Conservation (phyloP, 2,329 filamentous ascomycete genomes). For the Colletotrichum brevisporum region DNA sequence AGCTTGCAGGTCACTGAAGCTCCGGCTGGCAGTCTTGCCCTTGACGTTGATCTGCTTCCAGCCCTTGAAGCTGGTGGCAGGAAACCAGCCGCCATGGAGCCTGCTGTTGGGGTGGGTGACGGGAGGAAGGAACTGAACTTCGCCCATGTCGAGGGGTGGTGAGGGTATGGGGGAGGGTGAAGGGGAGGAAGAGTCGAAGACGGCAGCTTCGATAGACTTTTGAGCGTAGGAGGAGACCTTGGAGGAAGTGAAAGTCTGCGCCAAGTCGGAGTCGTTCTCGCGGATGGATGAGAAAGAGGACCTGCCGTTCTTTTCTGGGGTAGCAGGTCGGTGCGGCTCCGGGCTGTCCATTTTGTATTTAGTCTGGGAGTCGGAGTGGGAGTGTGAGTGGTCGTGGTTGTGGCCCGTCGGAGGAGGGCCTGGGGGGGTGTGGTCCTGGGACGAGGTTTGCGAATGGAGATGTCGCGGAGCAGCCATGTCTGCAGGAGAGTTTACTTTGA, state of each 20-base stretch:
- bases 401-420: constrained; percentile 48
- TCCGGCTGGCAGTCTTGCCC: constrained; percentile 72
- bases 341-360: constrained; percentile 48
- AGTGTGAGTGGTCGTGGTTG: constrained; percentile 11
- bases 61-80: constrained; percentile 70
- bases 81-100: constrained; percentile 72
- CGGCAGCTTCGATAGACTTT: constrained; percentile 61
- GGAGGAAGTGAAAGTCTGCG: constrained; percentile 74
- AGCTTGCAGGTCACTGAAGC: constrained; percentile 71
- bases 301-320: constrained; percentile 57
- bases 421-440: constrained; percentile 52
- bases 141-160: constrained; percentile 51
- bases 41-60: constrained; percentile 75
- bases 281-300: constrained; percentile 75
- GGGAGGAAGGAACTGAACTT: constrained; percentile 64
- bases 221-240: constrained; percentile 73
- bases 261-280: constrained; percentile 70
- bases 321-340: constrained; percentile 44
- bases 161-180: constrained; percentile 52
- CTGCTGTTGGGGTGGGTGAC: constrained; percentile 69
- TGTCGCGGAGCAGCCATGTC: constrained; percentile 38
- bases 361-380: constrained; percentile 5
- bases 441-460: constrained; percentile 34
- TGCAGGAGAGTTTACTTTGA: constrained; percentile 39
- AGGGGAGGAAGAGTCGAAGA: constrained; percentile 65